These are phyloP conservation scores for Paramecium biaurelia DNA, from an alignment of 73 alveolate genomes.

Conservation along the genomic window DNA sequence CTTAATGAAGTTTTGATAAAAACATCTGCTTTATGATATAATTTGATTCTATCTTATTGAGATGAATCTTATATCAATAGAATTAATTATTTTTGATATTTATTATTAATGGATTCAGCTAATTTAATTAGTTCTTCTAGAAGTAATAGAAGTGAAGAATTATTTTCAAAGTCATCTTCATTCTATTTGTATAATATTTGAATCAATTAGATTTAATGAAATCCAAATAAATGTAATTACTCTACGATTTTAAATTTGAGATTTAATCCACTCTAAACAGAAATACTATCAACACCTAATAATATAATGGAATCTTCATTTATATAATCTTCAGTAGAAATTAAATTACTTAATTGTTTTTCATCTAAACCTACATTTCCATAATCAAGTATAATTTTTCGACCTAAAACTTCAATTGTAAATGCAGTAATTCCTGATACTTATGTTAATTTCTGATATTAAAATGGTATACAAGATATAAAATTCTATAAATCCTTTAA, in stretches of 20 bases:
- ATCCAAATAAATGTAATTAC: neutral
- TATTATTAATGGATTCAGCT: neutral
- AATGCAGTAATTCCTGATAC: constrained; percentile 1
- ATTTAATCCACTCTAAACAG: neutral
- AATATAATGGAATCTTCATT: neutral
- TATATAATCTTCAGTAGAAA: neutral
- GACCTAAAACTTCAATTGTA: neutral
- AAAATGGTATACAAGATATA: neutral
- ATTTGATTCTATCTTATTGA: neutral
- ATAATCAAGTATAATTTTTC: neutral
- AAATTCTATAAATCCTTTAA: neutral
- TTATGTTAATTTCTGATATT: neutral
- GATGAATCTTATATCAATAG: neutral
- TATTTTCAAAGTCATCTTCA: constrained; percentile 9
- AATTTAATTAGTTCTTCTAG: neutral
- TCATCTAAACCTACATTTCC: constrained; percentile 38
- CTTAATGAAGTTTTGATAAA: neutral
- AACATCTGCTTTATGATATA: neutral
- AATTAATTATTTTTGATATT: neutral
- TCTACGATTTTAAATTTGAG: neutral
- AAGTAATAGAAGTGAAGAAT: neutral
- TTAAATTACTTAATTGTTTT: neutral
- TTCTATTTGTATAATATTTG: neutral
- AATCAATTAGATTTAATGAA: neutral
- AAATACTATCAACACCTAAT: neutral